Conservation (phyloP, 345 rosid genomes). For the Litchi chinensis region DNA sequence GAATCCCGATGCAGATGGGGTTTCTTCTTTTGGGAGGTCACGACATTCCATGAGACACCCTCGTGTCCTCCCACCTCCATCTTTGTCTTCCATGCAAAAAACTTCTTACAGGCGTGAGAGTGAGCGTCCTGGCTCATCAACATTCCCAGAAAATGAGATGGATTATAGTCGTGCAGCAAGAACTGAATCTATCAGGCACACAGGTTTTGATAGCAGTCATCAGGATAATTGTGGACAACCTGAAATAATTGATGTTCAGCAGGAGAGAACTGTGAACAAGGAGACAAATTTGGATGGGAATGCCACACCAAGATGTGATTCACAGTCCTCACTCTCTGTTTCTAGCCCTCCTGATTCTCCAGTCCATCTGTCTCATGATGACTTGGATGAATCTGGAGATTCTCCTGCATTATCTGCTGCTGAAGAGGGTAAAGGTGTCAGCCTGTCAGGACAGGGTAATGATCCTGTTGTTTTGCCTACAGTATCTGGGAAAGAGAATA, state of each 20-base stretch:
- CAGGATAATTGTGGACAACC: constrained; percentile 47
- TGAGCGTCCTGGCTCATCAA: constrained; percentile 62
- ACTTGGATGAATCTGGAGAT: constrained; percentile 84
- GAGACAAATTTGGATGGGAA: constrained; percentile 46
- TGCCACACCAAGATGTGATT: constrained; percentile 65
- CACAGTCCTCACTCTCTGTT: constrained; percentile 93
- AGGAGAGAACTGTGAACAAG: constrained; percentile 37
- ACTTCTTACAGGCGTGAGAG: constrained; percentile 48
- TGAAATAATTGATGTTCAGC: constrained; percentile 36
- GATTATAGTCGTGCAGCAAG: constrained; percentile 45
- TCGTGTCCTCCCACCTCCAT: constrained; percentile 89
- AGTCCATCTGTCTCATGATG: constrained; percentile 88
- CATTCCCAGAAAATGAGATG: constrained; percentile 45
- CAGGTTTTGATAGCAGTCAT: constrained; percentile 47
- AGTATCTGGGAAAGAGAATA: constrained; percentile 50
- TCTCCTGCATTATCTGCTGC: constrained; percentile 47
- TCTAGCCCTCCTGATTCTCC: constrained; percentile 96
- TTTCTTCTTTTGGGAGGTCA: constrained; percentile 75
- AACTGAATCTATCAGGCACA: constrained; percentile 44
- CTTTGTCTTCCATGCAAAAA: constrained; percentile 64
- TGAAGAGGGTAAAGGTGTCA: constrained; percentile 48
- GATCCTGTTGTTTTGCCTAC: constrained; percentile 40
- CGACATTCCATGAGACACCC: constrained; percentile 88
- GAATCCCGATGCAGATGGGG: constrained; percentile 66
- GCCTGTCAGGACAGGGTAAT: constrained; percentile 37